Evolutionary conservation across 257 asterid genomes (phyloP).

Genomic region (Gentiana macrophylla): DNA sequence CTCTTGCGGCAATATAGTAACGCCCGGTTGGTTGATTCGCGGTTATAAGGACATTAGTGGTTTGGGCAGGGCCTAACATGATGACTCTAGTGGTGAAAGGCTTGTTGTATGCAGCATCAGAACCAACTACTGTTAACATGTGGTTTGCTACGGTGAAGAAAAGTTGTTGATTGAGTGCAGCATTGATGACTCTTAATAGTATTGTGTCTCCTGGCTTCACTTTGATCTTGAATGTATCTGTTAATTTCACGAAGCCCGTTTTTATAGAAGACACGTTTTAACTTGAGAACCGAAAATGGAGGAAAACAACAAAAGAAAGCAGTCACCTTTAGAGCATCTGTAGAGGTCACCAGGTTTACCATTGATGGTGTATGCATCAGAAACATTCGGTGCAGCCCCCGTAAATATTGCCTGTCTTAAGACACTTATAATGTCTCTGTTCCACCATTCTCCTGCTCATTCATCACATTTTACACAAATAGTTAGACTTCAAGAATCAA

Average conservation of each 20-base stretch:
- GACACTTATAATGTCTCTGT: slow-evolving; percentile 23
- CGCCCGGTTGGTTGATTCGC: slow-evolving; percentile 44
- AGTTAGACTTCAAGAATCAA: background rate
- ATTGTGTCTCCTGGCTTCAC: slow-evolving; percentile 42
- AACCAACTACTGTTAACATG: slow-evolving; percentile 44
- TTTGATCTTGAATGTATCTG: slow-evolving; percentile 33
- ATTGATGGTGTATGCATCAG: slow-evolving; percentile 61
- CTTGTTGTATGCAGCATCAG: slow-evolving; percentile 49
- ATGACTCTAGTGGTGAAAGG: slow-evolving; percentile 37
- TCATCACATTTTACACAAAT: background rate
- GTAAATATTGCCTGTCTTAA: slow-evolving; percentile 25
- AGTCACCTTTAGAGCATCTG: slow-evolving; percentile 25
- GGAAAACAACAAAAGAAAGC: background rate
- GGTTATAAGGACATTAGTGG: slow-evolving; percentile 56
- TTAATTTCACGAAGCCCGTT: background rate
- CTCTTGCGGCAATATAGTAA: slow-evolving; percentile 50
- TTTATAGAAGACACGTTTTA: background rate
- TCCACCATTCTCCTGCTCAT: slow-evolving; percentile 51
- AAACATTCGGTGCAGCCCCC: slow-evolving; percentile 43
- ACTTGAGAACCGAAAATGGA: no score
- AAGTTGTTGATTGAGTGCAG: slow-evolving; percentile 68
- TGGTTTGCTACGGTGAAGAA: slow-evolving; percentile 55
- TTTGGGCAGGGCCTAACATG: slow-evolving; percentile 64
- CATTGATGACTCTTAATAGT: slow-evolving; percentile 51
- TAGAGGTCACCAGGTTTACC: slow-evolving; percentile 57